These are phyloP conservation scores for grape (Vitis vinifera) DNA, from an alignment of 164 flowering plant genomes.

Conservation along the genomic window DNA sequence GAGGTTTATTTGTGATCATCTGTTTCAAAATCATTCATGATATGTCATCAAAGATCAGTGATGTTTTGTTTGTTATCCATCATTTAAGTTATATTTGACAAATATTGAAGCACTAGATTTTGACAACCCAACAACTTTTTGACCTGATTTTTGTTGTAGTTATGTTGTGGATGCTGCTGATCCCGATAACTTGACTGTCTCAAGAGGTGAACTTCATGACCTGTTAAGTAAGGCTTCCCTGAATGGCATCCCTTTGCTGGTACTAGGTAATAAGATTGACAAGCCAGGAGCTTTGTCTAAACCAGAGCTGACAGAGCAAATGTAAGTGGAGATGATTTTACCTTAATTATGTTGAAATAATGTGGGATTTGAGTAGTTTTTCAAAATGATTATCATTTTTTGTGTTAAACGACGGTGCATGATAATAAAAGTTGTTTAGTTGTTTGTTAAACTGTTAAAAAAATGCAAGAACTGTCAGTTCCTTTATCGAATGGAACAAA, in stretches of 20 bases:
- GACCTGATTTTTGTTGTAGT: conserved; percentile 30
- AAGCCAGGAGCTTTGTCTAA: conserved; percentile 65
- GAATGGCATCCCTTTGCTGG: conserved; percentile 74
- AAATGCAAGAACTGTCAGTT: too few relatives aligned
- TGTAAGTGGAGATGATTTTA: conserved; percentile 39
- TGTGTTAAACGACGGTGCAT: neutral
- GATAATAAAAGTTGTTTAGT: neutral
- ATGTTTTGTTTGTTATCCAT: neutral
- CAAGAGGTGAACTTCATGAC: conserved; percentile 79
- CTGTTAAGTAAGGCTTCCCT: conserved; percentile 71
- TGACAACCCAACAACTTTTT: neutral
- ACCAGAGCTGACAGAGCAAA: conserved; percentile 61
- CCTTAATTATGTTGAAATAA: neutral
- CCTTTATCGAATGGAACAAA: too few relatives aligned
- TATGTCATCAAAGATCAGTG: neutral
- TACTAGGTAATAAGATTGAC: conserved; percentile 84
- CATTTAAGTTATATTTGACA: neutral
- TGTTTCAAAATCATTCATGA: neutral
- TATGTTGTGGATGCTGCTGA: conserved; percentile 92
- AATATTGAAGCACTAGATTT: neutral
- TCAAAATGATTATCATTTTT: neutral
- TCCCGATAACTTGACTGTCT: conserved; percentile 60
- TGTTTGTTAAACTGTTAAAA: too few relatives aligned
- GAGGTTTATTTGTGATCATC: neutral
- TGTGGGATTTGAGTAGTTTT: neutral